phyloP scores from a whole-genome alignment of 2,329 filamentous ascomycete genomes.

The Aureobasidium zeae region DNA sequence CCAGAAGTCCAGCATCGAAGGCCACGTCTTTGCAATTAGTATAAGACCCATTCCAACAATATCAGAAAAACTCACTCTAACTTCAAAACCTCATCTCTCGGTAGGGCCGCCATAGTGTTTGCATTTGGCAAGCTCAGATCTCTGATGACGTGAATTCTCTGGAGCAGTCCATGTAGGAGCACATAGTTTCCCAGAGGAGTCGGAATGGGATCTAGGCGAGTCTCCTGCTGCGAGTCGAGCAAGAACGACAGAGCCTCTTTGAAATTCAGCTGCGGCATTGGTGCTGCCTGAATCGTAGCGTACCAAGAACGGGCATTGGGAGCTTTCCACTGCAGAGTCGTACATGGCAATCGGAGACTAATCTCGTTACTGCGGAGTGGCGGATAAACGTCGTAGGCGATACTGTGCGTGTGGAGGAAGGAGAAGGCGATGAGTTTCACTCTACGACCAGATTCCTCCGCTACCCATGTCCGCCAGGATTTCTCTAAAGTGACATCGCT shows the following conservation, averaged over 20 bases:
- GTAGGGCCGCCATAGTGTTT: constrained; percentile 3
- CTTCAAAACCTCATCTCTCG: not conserved
- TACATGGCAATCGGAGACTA: constrained; percentile 38
- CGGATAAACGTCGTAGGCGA: constrained; percentile 53
- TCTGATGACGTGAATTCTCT: constrained; percentile 4
- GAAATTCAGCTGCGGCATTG: constrained; percentile 14
- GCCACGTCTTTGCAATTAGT: not conserved
- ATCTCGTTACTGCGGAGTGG: constrained; percentile 31
- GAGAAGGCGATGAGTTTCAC: constrained; percentile 50
- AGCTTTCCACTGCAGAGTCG: constrained; percentile 48
- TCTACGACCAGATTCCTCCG: constrained; percentile 43
- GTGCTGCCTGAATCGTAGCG: not conserved
- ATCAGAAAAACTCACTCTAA: not conserved
- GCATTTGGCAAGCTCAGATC: not conserved
- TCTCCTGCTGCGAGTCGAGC: not conserved
- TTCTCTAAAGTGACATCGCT: no score
- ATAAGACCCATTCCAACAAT: not conserved
- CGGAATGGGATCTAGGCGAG: not conserved
- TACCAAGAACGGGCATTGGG: constrained; percentile 41
- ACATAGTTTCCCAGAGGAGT: constrained; percentile 51
- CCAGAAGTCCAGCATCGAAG: constrained; percentile 25
- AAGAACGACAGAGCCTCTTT: constrained; percentile 1
- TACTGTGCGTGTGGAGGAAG: constrained; percentile 51
- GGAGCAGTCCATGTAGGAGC: constrained; percentile 58
- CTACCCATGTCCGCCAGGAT: constrained; percentile 39